These are phyloP conservation scores for Platanthera zijinensis DNA, from an alignment of 106 monocot genomes.

Conservation along the genomic window DNA sequence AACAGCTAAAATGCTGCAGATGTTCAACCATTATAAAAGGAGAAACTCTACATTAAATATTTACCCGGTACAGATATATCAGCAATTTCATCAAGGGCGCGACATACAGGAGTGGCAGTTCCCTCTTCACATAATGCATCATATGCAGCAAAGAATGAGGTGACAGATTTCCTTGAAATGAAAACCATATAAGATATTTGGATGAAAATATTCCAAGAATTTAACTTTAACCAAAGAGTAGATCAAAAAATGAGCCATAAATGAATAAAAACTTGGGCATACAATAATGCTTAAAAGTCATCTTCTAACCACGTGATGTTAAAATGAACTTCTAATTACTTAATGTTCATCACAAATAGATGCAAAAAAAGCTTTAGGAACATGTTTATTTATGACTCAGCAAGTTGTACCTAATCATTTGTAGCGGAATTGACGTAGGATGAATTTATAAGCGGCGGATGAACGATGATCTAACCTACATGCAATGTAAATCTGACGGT, in stretches of 20 bases:
- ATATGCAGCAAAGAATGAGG: constrained; percentile 92
- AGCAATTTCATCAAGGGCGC: constrained; percentile 88
- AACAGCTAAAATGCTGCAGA: neutral
- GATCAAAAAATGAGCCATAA: neutral
- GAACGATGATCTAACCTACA: too few species aligned
- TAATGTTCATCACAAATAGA: too few species aligned
- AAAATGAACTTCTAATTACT: neutral
- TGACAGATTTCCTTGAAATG: constrained; percentile 69
- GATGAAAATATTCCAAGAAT: neutral
- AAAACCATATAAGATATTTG: neutral
- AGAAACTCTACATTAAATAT: neutral
- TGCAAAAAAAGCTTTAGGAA: neutral
- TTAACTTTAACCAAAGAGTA: neutral
- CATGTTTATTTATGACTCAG: neutral
- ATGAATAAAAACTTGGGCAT: neutral
- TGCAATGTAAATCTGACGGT: too few species aligned
- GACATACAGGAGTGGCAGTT: constrained; percentile 85
- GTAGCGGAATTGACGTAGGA: too few species aligned
- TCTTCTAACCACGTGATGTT: neutral
- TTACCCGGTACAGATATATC: constrained; percentile 89
- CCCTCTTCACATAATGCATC: constrained; percentile 99
- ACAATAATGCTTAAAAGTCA: neutral
- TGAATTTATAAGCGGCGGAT: too few species aligned
- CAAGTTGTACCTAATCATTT: too few species aligned
- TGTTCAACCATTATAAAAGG: neutral